phyloP scores from a whole-genome alignment of 2,329 filamentous ascomycete species.

The Beauveria asiatica region DNA sequence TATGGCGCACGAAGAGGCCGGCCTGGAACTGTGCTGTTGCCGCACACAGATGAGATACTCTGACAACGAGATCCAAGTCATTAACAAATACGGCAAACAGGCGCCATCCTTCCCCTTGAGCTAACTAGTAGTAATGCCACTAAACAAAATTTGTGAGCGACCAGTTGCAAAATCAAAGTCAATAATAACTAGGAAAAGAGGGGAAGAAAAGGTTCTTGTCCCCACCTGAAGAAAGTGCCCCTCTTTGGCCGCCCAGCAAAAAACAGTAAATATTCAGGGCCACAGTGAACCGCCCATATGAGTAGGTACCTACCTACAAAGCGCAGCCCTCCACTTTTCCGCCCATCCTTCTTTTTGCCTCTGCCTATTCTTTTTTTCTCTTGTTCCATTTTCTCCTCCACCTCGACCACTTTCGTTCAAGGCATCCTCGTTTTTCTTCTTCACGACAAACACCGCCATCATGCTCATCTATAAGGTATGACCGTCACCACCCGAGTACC shows the following conservation, averaged over 20 bases:
- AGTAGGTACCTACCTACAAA: too few relatives aligned
- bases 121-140: neutral
- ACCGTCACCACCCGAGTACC: too few relatives aligned
- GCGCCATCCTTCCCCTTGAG: neutral
- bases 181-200: neutral
- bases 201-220: neutral
- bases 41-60: neutral
- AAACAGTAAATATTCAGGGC: neutral
- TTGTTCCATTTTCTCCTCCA: neutral
- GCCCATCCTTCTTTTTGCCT: neutral
- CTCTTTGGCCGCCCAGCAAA: neutral
- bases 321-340: slow-evolving; percentile 8
- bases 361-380: neutral
- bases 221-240: slow-evolving; percentile 6
- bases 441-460: slow-evolving; percentile 9
- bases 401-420: slow-evolving; percentile 2
- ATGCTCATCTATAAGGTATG: slow-evolving; percentile 13
- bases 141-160: neutral
- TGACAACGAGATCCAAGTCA: neutral
- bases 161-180: neutral
- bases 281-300: neutral
- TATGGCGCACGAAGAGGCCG: neutral
- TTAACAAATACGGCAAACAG: neutral
- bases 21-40: neutral
- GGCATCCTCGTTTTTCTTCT: neutral